Percentiles rank a stretch among this genome's conserved stretches.
These are phyloP conservation scores for Vicia faba DNA, from an alignment of 306 rosid genomes.

Conservation along the genomic window DNA sequence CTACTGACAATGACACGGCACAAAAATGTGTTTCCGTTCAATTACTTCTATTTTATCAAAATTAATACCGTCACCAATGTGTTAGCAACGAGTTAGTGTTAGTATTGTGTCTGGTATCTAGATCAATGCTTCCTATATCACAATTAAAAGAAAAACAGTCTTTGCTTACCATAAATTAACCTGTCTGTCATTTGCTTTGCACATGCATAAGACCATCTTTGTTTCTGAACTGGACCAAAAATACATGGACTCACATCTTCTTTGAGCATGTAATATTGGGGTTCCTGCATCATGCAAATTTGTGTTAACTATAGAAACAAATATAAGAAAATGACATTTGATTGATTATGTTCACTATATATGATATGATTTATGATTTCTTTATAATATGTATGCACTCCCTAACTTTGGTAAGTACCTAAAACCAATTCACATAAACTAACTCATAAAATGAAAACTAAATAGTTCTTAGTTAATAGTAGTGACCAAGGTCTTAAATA, in stretches of 20 bases:
- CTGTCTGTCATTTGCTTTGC: conserved; percentile 91
- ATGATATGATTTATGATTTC: not conserved
- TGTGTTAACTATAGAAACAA: not conserved
- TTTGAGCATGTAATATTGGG: conserved; percentile 65
- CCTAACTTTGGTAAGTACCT: no score
- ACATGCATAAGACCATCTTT: conserved; percentile 92
- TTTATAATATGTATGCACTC: no score
- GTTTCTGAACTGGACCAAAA: conserved; percentile 79
- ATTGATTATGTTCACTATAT: not conserved
- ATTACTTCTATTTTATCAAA: not conserved
- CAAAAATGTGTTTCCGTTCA: not conserved
- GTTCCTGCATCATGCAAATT: conserved; percentile 55
- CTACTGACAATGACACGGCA: not conserved
- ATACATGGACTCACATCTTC: conserved; percentile 80
- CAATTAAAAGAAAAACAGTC: conserved; percentile 15
- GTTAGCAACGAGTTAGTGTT: not conserved
- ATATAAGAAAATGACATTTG: not conserved
- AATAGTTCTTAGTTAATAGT: no score
- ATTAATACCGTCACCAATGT: not conserved
- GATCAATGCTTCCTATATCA: not conserved
- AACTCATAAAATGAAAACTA: no score
- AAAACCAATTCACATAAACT: no score
- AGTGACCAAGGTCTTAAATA: no score
- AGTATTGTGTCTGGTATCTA: not conserved
- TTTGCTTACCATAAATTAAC: conserved; percentile 66